Evolutionary conservation across 1,284 basidiomycete genomes (phyloP), one percentile per base, ranked within the genome.

Genomic region (Athelia sp.): DNA sequence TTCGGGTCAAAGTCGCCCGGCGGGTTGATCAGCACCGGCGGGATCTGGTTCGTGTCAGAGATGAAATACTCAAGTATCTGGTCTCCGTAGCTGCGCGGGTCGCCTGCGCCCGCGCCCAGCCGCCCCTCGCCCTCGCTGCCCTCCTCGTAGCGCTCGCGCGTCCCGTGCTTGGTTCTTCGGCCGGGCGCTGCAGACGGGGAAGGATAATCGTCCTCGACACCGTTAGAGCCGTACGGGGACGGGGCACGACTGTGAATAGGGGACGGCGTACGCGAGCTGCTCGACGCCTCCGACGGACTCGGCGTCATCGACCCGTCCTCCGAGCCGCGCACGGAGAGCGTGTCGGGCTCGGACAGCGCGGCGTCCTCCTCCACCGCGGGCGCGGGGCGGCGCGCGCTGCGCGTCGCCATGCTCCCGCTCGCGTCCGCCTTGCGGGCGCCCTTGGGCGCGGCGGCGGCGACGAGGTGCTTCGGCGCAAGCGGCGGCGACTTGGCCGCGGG

Each of bases 61-160:
- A 99, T 95, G 69, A 99, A 99, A 70, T 98, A 99, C 73, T 99
- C 96, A 58, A 99, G 78, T 54, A 99, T 95, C 64, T 95, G 90
- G 67, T 98, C 95, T 42, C 89, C 93, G 63, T 99, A 99, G 21
- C 75, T 72, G 47, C 80, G 73, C 19, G 75, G 69, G 55, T 81
- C 79, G 42, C 63, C 63, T 4, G 56, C 55, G 22, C 72, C 74
- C n/a, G n/a, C n/a, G 51, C 76, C 77, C 32, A 66, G 50, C 35
- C 64, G 65, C 26, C 58, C 52, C 49, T 79, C 79, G 9, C 69
- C 71, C 44, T 76, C 81, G 35, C 66, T 69, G 15, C 57, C 54
- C 23, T 73, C 70, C 21, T 69, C 70, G 36, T 65, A 63, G 14
- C 65, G 67, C 18, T 72, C 68, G 51, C 70, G 68, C 14, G 58